Evolutionary conservation across 179 eudicot species (phyloP).

Genomic region (Silene vulgaris): DNA sequence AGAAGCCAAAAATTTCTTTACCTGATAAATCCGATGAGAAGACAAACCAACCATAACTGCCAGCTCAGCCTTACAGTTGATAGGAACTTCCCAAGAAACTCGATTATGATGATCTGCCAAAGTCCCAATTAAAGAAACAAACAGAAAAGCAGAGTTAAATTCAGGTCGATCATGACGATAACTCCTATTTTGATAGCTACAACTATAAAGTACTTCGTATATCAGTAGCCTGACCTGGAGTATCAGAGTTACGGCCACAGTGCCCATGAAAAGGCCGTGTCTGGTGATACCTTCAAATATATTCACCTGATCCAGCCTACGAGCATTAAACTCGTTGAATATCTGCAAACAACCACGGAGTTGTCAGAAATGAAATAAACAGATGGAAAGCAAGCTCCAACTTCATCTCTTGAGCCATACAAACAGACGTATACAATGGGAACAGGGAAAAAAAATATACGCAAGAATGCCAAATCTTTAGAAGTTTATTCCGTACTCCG

Average conservation of each 20-base stretch:
- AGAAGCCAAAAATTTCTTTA: constrained; percentile 19
- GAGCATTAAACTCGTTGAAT: constrained; percentile 86
- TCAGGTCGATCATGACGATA: not conserved
- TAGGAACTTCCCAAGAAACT: constrained; percentile 76
- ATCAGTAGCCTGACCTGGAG: constrained; percentile 51
- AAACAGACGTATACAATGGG: not conserved
- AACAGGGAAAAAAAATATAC: not conserved
- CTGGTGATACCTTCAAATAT: constrained; percentile 61
- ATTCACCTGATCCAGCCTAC: constrained; percentile 76
- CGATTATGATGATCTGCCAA: constrained; percentile 63
- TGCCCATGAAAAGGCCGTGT: constrained; percentile 61
- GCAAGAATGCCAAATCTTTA: not conserved
- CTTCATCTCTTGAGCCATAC: not conserved
- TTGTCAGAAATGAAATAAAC: not conserved
- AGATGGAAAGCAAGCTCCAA: not conserved
- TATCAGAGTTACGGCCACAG: constrained; percentile 49
- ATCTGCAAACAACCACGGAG: constrained; percentile 36
- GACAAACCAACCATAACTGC: constrained; percentile 70
- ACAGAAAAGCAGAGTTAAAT: constrained; percentile 1
- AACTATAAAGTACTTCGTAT: not conserved
- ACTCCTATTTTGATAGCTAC: not conserved
- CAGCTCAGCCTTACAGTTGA: constrained; percentile 67
- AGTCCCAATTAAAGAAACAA: not conserved
- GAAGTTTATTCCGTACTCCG: not conserved
- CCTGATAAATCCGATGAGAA: constrained; percentile 70